Base-by-base conservation (phyloP, 148 eudicot species). In the Polygonum maritimum region DNA sequence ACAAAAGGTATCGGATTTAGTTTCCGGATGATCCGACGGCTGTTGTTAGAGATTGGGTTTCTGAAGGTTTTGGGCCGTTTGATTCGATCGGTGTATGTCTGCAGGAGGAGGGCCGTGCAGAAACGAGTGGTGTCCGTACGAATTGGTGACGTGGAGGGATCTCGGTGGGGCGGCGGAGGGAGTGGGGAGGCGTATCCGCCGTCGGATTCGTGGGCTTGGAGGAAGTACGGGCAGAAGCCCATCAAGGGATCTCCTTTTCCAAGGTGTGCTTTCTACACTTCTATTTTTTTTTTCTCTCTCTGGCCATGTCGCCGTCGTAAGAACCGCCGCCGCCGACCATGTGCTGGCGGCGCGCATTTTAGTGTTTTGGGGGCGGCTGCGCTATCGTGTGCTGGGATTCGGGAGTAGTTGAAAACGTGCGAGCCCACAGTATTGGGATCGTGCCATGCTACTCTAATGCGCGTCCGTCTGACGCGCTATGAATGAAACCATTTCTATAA, bases 141-240 rank as follows among this genome's bases (percentile, higher is more conserved):
- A 67, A 83, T 89, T 45, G 83, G 78, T 33, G 93, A 84, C 0
- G 71, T 33, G 21, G 88, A 86, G 48, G 92, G 88, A 69, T 79
- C 63, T 22, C 54, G 79, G 49, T 9, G 21, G 13, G 10, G 69
- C 40, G 69, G 65, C 35, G 80, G 88, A 54, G 83, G 82, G 38
- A 87, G 76, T 78, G 76, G 78, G 35, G 89, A 88, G 69, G 79
- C 84, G n/a, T 87, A 85, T 82, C 93, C 93, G 65, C 93, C 93
- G 73, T 80, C 89, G 4, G 90, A 89, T 89, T 86, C 90, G 31
- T 89, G 93, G 93, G 84, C 93, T 10, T 87, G 93, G 93, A 86
- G 93, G 77, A 89, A 89, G 71, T 89, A 89, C 81, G 93, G 92
- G 21, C 93, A 89, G 69, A 89, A 89, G 75, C 93, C 90, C 13